Evolutionary conservation across 495 filamentous ascomycete species (phyloP).

Genomic region (Xylaria curta): DNA sequence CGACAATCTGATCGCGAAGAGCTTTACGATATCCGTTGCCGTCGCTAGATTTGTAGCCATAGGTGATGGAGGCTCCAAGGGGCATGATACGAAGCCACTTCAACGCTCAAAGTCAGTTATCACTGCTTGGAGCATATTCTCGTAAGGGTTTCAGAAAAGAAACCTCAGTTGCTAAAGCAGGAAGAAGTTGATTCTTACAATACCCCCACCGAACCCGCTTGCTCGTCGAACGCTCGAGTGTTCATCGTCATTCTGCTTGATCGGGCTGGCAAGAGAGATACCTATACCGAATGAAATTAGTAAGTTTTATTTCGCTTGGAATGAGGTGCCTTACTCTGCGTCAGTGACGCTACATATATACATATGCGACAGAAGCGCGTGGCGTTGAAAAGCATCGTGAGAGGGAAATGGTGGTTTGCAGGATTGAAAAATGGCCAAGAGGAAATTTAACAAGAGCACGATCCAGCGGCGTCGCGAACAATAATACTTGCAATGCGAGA

Average conservation of each 20-base stretch:
- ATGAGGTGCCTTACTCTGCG: conserved; percentile 7
- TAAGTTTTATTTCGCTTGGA: not conserved
- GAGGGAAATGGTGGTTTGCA: not conserved
- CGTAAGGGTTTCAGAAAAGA: too few relatives aligned
- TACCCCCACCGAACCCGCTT: conserved; percentile 30
- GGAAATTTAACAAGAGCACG: not conserved
- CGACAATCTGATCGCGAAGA: conserved; percentile 38
- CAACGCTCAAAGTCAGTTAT: too few relatives aligned
- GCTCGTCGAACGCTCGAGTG: conserved; percentile 20
- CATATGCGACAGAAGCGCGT: conserved; percentile 7
- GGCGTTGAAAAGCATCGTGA: conserved; percentile 10
- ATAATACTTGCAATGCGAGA: conserved; percentile 5
- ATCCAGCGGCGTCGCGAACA: conserved; percentile 12
- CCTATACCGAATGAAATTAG: conserved; percentile 8
- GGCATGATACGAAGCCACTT: conserved; percentile 55
- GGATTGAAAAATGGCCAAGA: not conserved
- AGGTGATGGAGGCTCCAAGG: conserved; percentile 63
- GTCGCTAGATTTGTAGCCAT: conserved; percentile 46
- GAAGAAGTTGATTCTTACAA: not conserved
- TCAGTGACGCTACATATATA: conserved; percentile 15
- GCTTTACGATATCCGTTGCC: conserved; percentile 47
- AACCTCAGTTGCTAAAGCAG: too few relatives aligned
- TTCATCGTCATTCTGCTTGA: not conserved
- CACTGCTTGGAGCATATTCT: too few relatives aligned
- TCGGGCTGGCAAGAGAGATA: conserved; percentile 13